phyloP scores from a whole-genome alignment of 2,329 filamentous ascomycete genomes.

The Monosporascus sp. region DNA sequence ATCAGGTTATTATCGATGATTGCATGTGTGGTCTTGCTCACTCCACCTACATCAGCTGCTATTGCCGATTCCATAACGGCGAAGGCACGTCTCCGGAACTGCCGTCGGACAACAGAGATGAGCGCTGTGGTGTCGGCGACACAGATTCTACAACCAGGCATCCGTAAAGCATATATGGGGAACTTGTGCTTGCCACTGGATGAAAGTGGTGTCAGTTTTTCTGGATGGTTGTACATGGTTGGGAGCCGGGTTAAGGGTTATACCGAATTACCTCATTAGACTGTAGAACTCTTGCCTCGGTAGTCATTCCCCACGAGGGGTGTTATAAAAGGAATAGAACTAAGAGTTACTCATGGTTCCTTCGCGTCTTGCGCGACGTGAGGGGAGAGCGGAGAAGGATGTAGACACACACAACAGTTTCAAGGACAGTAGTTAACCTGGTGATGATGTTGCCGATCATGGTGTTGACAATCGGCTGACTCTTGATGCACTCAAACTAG shows the following conservation, averaged over 20 bases:
- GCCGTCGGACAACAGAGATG: slow-evolving; percentile 6
- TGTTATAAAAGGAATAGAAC: slow-evolving; percentile 7
- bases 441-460: not conserved
- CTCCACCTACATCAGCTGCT: slow-evolving; percentile 5
- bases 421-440: not conserved
- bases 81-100: slow-evolving; percentile 7
- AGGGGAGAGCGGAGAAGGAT: slow-evolving; percentile 5
- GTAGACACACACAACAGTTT: slow-evolving; percentile 1
- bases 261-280: slow-evolving; percentile 1
- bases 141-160: slow-evolving; percentile 11
- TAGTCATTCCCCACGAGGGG: not conserved
- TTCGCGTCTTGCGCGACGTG: slow-evolving; percentile 5
- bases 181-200: slow-evolving; percentile 8
- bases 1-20: slow-evolving; percentile 11
- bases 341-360: slow-evolving; percentile 6
- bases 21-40: slow-evolving; percentile 2
- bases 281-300: not conserved
- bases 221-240: not conserved
- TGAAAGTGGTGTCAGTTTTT: not conserved
- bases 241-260: not conserved
- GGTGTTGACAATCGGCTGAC: too few species aligned
- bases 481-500: too few species aligned
- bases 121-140: slow-evolving; percentile 8
- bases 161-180: slow-evolving; percentile 10
- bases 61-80: slow-evolving; percentile 7